Conservation (phyloP, 2,329 filamentous ascomycete species). For the Penicillium paneum region DNA sequence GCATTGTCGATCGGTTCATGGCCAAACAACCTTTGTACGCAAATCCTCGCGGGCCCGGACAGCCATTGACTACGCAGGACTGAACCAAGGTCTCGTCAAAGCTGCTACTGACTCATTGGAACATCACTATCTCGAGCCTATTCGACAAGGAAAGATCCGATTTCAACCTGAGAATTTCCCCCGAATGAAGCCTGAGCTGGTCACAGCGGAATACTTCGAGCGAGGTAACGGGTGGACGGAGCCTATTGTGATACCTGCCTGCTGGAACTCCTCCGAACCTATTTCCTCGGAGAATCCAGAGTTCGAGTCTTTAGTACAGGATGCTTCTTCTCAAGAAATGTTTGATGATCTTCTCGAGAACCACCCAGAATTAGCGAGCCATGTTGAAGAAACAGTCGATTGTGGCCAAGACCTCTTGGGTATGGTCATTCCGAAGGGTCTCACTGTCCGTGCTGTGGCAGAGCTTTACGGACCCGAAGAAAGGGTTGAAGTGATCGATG, state of each 20-base stretch:
- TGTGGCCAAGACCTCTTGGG: conserved; percentile 63
- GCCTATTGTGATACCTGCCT: conserved; percentile 64
- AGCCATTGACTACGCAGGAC: conserved; percentile 65
- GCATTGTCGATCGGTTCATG: conserved; percentile 57
- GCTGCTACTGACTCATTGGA: conserved; percentile 62
- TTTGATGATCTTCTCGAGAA: conserved; percentile 40
- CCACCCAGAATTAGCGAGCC: conserved; percentile 25
- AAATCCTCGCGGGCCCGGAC: conserved; percentile 64
- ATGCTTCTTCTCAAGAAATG: conserved; percentile 40
- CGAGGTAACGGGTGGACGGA: conserved; percentile 62
- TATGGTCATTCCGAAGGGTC: conserved; percentile 64
- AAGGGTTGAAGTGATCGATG: conserved; percentile 64
- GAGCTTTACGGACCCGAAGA: conserved; percentile 63
- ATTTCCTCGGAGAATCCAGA: conserved; percentile 23
- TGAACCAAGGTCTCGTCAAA: conserved; percentile 64
- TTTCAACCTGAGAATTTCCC: conserved; percentile 62
- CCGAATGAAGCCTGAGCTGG: conserved; percentile 60
- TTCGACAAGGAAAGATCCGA: conserved; percentile 62
- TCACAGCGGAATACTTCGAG: conserved; percentile 63
- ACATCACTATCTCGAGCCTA: conserved; percentile 66
- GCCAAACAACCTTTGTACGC: conserved; percentile 64
- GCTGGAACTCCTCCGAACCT: conserved; percentile 56
- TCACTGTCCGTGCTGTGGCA: conserved; percentile 62
- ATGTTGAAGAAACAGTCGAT: conserved; percentile 50
- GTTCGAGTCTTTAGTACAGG: conserved; percentile 30